A percentile compares a stretch with the other conserved stretches of the same genome.
phyloP scores from a whole-genome alignment of 805 yeast species.

The Candida coquimbonensis region DNA sequence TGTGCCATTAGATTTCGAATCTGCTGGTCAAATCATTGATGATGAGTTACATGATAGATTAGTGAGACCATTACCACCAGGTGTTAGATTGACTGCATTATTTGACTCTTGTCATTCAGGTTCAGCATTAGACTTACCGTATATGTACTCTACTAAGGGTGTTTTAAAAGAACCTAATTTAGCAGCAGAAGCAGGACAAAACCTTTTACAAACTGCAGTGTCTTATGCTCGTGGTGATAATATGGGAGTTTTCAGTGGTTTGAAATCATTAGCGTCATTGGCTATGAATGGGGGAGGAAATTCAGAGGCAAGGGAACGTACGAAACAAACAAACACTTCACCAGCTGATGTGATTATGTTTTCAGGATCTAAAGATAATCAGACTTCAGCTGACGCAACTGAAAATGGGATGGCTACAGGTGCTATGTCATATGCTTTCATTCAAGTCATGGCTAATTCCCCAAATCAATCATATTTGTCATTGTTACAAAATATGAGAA shows the following conservation, averaged over 20 bases:
- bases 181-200: constrained; percentile 67
- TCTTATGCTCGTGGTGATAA: constrained; percentile 57
- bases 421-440: constrained; percentile 79
- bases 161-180: constrained; percentile 74
- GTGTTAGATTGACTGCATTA: constrained; percentile 70
- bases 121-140: constrained; percentile 74
- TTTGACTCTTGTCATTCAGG: constrained; percentile 89
- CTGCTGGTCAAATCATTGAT: constrained; percentile 62
- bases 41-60: constrained; percentile 66
- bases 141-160: constrained; percentile 75
- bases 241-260: constrained; percentile 32
- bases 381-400: constrained; percentile 76
- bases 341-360: constrained; percentile 72
- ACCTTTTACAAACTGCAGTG: constrained; percentile 50
- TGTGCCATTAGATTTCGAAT: constrained; percentile 67
- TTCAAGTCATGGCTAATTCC: constrained; percentile 51
- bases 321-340: constrained; percentile 52
- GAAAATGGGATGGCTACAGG: constrained; percentile 72
- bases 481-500: constrained; percentile 64
- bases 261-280: constrained; percentile 37
- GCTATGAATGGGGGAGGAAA: constrained; percentile 33
- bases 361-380: constrained; percentile 79
- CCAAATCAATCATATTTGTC: constrained; percentile 65
- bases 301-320: constrained; percentile 30
- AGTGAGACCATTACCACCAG: constrained; percentile 64